Evolutionary conservation across 495 filamentous ascomycete genomes (phyloP).

Genomic region (Amorphotheca resinae): DNA sequence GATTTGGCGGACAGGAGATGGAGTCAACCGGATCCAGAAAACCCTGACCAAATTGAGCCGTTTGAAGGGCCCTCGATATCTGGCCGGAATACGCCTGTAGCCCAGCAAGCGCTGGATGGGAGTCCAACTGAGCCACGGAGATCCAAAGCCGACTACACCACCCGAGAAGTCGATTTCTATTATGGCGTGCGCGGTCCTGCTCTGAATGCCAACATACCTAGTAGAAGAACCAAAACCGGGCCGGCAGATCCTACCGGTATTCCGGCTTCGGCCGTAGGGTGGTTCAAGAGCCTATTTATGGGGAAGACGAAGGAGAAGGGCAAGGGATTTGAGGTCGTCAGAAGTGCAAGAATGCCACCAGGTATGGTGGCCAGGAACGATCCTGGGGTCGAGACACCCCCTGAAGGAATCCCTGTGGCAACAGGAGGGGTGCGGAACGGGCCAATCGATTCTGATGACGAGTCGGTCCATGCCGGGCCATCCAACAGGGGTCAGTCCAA

Average conservation of each 20-base stretch:
- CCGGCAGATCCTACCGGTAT: slow-evolving; percentile 91
- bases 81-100: slow-evolving; percentile 38
- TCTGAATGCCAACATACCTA: slow-evolving; percentile 62
- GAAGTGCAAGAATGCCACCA: slow-evolving; percentile 62
- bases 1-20: slow-evolving; percentile 38
- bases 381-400: slow-evolving; percentile 36
- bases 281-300: slow-evolving; percentile 67
- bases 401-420: slow-evolving; percentile 44
- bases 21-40: slow-evolving; percentile 25
- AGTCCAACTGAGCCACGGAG: slow-evolving; percentile 20
- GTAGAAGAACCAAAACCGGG: slow-evolving; percentile 78
- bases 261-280: slow-evolving; percentile 74
- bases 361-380: slow-evolving; percentile 41
- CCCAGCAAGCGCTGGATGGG: slow-evolving; percentile 23
- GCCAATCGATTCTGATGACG: slow-evolving; percentile 46
- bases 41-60: slow-evolving; percentile 23
- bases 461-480: slow-evolving; percentile 24
- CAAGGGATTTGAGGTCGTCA: slow-evolving; percentile 93
- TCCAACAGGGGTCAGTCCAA: background rate
- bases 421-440: slow-evolving; percentile 36
- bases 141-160: slow-evolving; percentile 69
- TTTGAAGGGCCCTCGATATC: slow-evolving; percentile 37
- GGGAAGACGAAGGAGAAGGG: slow-evolving; percentile 79
- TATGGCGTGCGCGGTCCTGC: slow-evolving; percentile 88
- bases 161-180: slow-evolving; percentile 88